Evolutionary conservation across 1,284 basidiomycete genomes (phyloP), one percentile per base, ranked within the genome.

Genomic region (Rhizoctonia solani): DNA sequence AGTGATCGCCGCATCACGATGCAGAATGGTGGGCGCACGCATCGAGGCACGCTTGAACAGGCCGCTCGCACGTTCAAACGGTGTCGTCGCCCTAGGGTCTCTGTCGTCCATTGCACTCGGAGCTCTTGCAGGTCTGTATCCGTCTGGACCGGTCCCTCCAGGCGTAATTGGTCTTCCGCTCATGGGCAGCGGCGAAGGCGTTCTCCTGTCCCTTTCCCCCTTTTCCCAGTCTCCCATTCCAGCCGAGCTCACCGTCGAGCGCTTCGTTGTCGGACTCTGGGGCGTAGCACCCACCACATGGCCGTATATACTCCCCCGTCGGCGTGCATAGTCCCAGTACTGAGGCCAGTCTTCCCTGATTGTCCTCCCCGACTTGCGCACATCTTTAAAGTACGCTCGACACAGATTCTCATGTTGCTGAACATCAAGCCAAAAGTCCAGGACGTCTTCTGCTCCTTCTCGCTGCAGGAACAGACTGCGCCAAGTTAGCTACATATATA

Each of bases 351-450:
- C 96, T 21, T 97, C 92, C 76, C 89, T 89, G 73, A 98, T 90
- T 8, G 88, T 87, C 41, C 91, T 86, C 6, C 95, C 95, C 1
- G 93, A 94, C 79, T 95, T 94, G 74, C 92, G 88, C 69, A 99
- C 85, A 77, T 98, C 96, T 82, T 98, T 97, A 85, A 99, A 98
- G 79, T 98, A 98, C 5, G 95, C 96, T 69, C 95, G 86, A 79
- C 95, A 99, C 47, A 99, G 86, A 76, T 98, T 98, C 80, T 98
- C 97, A 77, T 99, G 96, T 79, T 98, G 96, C 74, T 98, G 94
- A 1, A 98, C 96, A 75, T 99, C 96, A 34, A 99, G 86, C 95
- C 95, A 99, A 74, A 99, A 99, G 78, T 98, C 96, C 55, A 99
- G 81, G 46, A 95, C 91, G 76, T 98, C 95, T 76, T 98, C 95